Evolutionary conservation across 2,329 filamentous ascomycete genomes (phyloP).

Genomic region (Calonectria leucothoes): DNA sequence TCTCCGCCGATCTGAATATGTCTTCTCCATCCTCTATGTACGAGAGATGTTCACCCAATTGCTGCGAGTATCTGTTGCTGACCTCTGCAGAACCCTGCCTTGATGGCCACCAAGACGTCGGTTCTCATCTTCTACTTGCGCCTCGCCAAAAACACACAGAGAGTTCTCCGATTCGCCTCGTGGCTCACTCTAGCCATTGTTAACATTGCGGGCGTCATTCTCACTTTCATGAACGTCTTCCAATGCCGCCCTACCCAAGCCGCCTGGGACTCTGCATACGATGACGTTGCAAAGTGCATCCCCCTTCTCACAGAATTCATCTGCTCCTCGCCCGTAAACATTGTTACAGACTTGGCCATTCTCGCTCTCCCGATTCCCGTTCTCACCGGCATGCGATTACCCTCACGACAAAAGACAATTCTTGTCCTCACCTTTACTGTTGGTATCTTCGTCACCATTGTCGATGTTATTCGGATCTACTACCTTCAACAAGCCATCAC

Average conservation of each 20-base stretch:
- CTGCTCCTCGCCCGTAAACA: constrained; percentile 88
- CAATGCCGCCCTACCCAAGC: constrained; percentile 83
- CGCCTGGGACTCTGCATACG: constrained; percentile 65
- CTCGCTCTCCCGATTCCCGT: constrained; percentile 90
- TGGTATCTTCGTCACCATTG: constrained; percentile 86
- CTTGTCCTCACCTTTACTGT: constrained; percentile 87
- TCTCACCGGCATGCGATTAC: constrained; percentile 86
- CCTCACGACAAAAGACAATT: constrained; percentile 87
- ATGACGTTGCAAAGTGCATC: constrained; percentile 58
- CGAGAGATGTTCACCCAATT: constrained; percentile 35
- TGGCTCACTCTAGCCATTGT: constrained; percentile 82
- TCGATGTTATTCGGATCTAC: constrained; percentile 90
- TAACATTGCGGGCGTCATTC: constrained; percentile 79
- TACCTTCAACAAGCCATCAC: constrained; percentile 82
- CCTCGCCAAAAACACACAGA: constrained; percentile 81
- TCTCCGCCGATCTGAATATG: constrained; percentile 72
- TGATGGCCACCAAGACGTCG: constrained; percentile 94
- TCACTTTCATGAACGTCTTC: constrained; percentile 89
- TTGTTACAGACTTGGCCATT: constrained; percentile 90
- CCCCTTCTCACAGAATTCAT: constrained; percentile 72
- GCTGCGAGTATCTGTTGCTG: not conserved
- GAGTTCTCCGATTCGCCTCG: constrained; percentile 83
- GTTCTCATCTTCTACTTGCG: constrained; percentile 91
- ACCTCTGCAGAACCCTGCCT: constrained; percentile 76
- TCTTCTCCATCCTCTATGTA: constrained; percentile 73